A percentile compares a stretch with the other conserved stretches of the same genome.
Conservation (phyloP, 352 stramenopile species). For the Phytophthora cactorum region DNA sequence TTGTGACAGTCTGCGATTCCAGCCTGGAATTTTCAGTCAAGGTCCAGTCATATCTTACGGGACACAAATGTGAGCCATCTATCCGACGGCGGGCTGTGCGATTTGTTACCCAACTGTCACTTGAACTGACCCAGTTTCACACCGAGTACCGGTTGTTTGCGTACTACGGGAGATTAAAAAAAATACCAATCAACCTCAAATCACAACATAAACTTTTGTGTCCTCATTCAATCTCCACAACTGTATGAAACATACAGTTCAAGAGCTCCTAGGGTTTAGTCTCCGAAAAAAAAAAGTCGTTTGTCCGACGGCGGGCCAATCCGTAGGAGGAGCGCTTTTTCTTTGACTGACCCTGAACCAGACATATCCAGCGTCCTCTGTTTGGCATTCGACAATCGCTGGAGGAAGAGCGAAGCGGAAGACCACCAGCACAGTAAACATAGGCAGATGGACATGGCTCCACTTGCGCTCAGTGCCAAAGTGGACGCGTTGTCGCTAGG, state of each 20-base stretch:
- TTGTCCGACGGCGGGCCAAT: slow-evolving; percentile 35
- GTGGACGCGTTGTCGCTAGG: slow-evolving; percentile 27
- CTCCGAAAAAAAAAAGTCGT: background rate
- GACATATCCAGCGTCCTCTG: slow-evolving; percentile 9
- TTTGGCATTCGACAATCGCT: slow-evolving; percentile 24
- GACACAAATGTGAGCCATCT: background rate
- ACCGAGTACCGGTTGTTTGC: too few species aligned
- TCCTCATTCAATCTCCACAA: background rate
- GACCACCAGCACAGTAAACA: background rate
- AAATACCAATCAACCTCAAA: background rate
- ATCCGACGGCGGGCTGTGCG: background rate
- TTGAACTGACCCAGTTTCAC: background rate
- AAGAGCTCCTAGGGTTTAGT: slow-evolving; percentile 7
- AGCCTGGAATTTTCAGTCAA: too few species aligned
- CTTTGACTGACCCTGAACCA: slow-evolving; percentile 12
- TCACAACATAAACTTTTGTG: background rate
- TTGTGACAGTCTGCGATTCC: too few species aligned
- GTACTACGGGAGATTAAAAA: too few species aligned
- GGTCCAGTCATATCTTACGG: too few species aligned
- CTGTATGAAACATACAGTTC: slow-evolving; percentile 11
- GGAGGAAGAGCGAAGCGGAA: background rate
- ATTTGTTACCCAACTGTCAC: background rate
- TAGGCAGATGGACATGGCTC: slow-evolving; percentile 24
- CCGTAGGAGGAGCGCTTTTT: slow-evolving; percentile 18
- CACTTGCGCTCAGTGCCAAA: slow-evolving; percentile 26